These are phyloP conservation scores for Pochonia chlamydosporia DNA, from an alignment of 2,329 filamentous ascomycete genomes.

Conservation along the genomic window DNA sequence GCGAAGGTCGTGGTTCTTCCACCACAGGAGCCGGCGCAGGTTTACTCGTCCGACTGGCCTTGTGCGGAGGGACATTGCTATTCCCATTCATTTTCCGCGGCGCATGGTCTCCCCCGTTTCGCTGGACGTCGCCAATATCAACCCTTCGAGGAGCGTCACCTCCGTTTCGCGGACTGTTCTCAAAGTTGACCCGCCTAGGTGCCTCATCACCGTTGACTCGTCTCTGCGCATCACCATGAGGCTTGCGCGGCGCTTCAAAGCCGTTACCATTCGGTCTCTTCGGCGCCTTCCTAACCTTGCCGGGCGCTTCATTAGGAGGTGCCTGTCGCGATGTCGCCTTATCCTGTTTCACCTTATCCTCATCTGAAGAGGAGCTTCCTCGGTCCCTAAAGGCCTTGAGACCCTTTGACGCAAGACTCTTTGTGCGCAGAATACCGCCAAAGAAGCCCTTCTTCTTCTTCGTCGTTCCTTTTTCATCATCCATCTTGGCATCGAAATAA, in stretches of 20 bases:
- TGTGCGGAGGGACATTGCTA: background rate
- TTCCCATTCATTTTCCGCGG: background rate
- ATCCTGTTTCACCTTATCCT: background rate
- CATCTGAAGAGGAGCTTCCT: background rate
- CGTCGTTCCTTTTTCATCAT: constrained; percentile 22
- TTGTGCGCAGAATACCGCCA: constrained; percentile 43
- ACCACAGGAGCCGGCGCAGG: background rate
- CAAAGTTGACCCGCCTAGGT: constrained; percentile 3
- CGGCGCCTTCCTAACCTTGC: background rate
- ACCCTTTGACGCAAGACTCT: constrained; percentile 29
- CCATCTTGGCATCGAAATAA: constrained; percentile 21
- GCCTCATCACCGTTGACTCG: background rate
- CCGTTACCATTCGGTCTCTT: constrained; percentile 1
- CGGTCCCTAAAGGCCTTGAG: constrained; percentile 7
- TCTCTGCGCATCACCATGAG: background rate
- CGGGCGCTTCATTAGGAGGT: background rate
- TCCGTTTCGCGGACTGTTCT: background rate
- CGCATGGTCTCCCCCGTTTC: background rate
- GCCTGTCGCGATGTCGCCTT: background rate
- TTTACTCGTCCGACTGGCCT: constrained; percentile 1
- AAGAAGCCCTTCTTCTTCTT: constrained; percentile 40
- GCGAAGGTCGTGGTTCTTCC: constrained; percentile 18
- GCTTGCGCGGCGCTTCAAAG: background rate
- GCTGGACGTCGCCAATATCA: background rate
- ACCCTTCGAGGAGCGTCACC: background rate